Base-by-base conservation (phyloP, 2,329 filamentous ascomycete species). In the Leptosphaerulina australis region DNA sequence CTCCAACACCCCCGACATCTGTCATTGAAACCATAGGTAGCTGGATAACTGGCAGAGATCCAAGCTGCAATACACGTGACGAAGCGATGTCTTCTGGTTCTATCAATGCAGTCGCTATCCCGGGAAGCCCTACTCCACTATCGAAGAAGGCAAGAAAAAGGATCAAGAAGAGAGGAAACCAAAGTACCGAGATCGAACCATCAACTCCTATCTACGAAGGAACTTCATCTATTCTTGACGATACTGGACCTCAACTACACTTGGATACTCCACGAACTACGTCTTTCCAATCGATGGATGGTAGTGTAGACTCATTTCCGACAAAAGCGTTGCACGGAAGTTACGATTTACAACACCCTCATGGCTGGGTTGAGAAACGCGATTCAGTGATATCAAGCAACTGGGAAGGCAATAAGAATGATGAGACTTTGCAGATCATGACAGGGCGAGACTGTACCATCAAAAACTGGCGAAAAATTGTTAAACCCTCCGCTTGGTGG, bases 401-500 rank as follows among this genome's bases (percentile, higher is more conserved):
- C 1, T 50, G 48, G 38, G 30, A 36, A n/a, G 25, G 26, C 1
- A 14, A 25, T 0, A 39, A 29, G 7, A 25, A 1, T 5, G n/a
- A 33, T 3, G 7, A 7, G 6, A 8, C n/a, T 14, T 10, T 35
- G 4, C 36, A 45, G 6, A 7, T 14, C 7, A 28, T 20, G 9
- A 18, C 20, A n/a, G 22, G 14, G 20, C 18, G n/a, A 11, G 22
- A 22, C 15, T 21, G n/a, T 24, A 1, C 8, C 2, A 1, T 17
- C 5, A 15, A 17, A 7, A 6, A 12, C 18, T 45, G 21, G 20
- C 43, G 33, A 37, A 11, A 10, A 12, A 28, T 10, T 7, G 12
- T 44, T 3, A 50, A 15, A 24, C 38, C 44, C 3, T 43, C 39
- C 29, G 17, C 35, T n/a, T 66, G 60, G 61, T 65, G 60, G 63